Base-by-base conservation (phyloP, 2,329 filamentous ascomycete genomes). In the Botryosphaeria dothidea region DNA sequence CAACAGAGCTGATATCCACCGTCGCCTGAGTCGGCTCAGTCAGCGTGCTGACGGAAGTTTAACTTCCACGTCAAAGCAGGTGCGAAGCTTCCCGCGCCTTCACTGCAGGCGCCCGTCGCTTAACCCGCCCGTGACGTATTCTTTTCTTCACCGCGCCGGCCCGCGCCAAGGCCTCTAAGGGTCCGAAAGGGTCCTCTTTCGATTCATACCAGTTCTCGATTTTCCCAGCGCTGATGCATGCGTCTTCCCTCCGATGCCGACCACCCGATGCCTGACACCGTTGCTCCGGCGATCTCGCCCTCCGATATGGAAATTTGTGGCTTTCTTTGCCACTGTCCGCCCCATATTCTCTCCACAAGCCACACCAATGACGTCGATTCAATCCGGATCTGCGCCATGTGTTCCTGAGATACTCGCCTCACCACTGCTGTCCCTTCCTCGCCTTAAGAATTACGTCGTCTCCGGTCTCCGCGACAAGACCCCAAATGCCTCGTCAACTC, bases 331-430 rank as follows among this genome's bases (percentile, higher is more conserved):
- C 52, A 56, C 52, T 25, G 11, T 11, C 52, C 2, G 19, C 19
- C 34, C n/a, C 31, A 34, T 17, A 15, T 6, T 8, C 36, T 29
- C 54, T 36, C 54, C 54, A 45, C 36, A 58, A 58, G 54, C 54
- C 54, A 58, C 54, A 58, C 54, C 13, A 9, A 58, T 58, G 54
- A 58, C 54, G 54, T 58, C 36, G 54, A n/a, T 23, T 29, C 8
- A 6, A 6, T 2, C 15, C 9, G 1, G 38, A 46, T 46, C 43
- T 46, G n/a, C 19, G 19, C 21, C 38, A 8, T 41, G 38, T 41
- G 38, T 41, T 41, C 38, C 38, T 41, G 38, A 41, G 17, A 41
- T 41, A 41, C 3, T 41, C 38, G 38, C 43, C 43, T 46, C 43
- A 25, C 43, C 43, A 25, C n/a, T 7, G 43, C 13, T 7, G 43